Base-by-base conservation (phyloP, 805 yeast genomes). In the Suhomyces sp. region DNA sequence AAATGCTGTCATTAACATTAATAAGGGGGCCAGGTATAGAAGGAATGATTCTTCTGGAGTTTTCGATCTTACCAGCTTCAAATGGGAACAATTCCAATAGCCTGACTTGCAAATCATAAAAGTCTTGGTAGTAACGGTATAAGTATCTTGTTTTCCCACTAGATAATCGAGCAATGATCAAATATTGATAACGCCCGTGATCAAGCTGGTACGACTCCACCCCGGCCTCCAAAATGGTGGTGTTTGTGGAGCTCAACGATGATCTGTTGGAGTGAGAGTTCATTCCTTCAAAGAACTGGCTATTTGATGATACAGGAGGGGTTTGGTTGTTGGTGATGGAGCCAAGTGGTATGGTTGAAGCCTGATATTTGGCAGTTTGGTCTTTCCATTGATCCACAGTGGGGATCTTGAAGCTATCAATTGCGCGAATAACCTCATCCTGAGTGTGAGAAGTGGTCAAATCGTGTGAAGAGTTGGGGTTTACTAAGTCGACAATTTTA, bases 1-100 rank as follows among this genome's bases (percentile, higher is more conserved):
- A 78, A 47, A 82, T 72, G 52, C 76, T 73, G 57, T 93, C 97
- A 55, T 90, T 90, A 50, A 94, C 96, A 61, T 87, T 88, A 37
- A 96, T 86, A 46, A 93, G 78, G 2, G 99, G 99, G 1, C 98
- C 99, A 0, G 99, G 98, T 62, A 94, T 92, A 58, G 86, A 90
- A 6, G 99, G 99, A 52, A 94, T 77, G 27, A 87, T 85, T 57
- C 99, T 82, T 48, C 84, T 82, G 24, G 83, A 77, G 68, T 87
- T 87, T 50, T 84, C 86, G 43, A 83, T 85, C 58, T 89, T 84
- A 12, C 97, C 97, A 7, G 97, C 96, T 68, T 93, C 99, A 54
- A 80, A 83, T 6, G 97, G 97, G 76, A 88, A 94, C 24, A 84
- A 77, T 60, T 87, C 94, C 47, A 93, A 75, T 47, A 94, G 74